Percentiles rank a stretch among this genome's conserved stretches.
Evolutionary conservation across 148 eudicot genomes (phyloP).

Genomic region (Silene uniflora): DNA sequence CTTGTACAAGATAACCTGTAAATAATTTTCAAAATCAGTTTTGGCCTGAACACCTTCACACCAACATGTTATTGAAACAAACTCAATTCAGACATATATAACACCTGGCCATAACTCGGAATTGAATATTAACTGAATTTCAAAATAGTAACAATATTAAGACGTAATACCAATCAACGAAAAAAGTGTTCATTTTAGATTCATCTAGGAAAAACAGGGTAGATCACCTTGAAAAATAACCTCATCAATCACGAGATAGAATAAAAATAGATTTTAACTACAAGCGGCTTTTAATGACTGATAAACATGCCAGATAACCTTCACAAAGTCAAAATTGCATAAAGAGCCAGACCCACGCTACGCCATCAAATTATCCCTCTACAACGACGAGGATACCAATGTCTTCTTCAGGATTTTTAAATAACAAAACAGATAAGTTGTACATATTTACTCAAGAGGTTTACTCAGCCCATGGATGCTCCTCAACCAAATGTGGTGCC

Average conservation of each 20-base stretch:
- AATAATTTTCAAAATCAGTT: slow-evolving; percentile 8
- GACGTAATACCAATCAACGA: background rate
- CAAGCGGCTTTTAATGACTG: background rate
- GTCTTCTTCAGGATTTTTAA: background rate
- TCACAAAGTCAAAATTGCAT: too few relatives aligned
- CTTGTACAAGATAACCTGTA: slow-evolving; percentile 77
- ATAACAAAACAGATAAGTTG: too few relatives aligned
- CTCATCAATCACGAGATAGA: too few relatives aligned
- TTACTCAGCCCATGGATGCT: background rate
- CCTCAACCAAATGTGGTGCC: background rate
- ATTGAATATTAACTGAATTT: too few relatives aligned
- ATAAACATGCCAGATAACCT: background rate
- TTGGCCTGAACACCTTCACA: background rate
- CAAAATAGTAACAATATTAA: too few relatives aligned
- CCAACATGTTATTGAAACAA: background rate
- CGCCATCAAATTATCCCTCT: background rate
- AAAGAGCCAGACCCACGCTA: too few relatives aligned
- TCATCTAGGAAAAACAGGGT: too few relatives aligned
- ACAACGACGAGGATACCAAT: background rate
- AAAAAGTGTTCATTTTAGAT: background rate
- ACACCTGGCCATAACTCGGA: too few relatives aligned
- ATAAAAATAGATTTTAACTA: background rate
- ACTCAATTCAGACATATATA: background rate
- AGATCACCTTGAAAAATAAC: too few relatives aligned
- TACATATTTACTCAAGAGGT: background rate